Base-by-base conservation (phyloP, 345 rosid genomes). In the Kernera saxatilis region DNA sequence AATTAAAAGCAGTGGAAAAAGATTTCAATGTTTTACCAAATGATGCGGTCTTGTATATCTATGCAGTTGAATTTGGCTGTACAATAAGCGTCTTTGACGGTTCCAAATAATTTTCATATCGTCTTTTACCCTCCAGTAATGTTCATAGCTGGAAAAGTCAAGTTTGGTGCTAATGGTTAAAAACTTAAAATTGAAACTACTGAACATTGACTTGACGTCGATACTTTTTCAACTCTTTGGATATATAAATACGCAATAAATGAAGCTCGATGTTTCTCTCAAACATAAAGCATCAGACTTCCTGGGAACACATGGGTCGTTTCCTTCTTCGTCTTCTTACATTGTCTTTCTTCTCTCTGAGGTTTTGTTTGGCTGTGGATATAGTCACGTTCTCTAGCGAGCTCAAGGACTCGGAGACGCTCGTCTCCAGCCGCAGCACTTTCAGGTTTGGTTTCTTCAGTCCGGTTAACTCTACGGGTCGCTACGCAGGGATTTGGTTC, bases 381-480 rank as follows among this genome's bases (percentile, higher is more conserved):
- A 43, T 41, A 46, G 17, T 85, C 49, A 49, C 59, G 19, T 25
- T 79, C 13, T 22, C 77, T 29, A 67, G 61, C 52, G 36, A 22
- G 60, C 33, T 74, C 54, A 62, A 43, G 23, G 83, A 84, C 51
- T 71, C 84, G 8, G 79, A 72, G 30, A 35, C 67, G 12, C 69
- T 79, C 5, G 35, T 40, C 52, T 84, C 85, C 55, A 75, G 27
- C 25, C 9, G 9, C 19, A 48, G 67, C 5, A 11, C 66, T 26
- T 84, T 80, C 79, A 64, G 48, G 46, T 41, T 86, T 57, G 90
- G 90, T 27, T 84, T 86, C 82, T 86, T 86, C 64, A 80, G 77
- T 59, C 87, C 78, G 18, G 48, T 39, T 26, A 73, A 62, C 73
- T 79, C 85, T 14, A 71, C 57, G 1, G 15, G 69, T 63, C 79